A percentile compares a stretch with the other conserved stretches of the same genome.
These are phyloP conservation scores for Pleodorina starrii DNA, from an alignment of 139 green algal genomes.

Conservation along the genomic window DNA sequence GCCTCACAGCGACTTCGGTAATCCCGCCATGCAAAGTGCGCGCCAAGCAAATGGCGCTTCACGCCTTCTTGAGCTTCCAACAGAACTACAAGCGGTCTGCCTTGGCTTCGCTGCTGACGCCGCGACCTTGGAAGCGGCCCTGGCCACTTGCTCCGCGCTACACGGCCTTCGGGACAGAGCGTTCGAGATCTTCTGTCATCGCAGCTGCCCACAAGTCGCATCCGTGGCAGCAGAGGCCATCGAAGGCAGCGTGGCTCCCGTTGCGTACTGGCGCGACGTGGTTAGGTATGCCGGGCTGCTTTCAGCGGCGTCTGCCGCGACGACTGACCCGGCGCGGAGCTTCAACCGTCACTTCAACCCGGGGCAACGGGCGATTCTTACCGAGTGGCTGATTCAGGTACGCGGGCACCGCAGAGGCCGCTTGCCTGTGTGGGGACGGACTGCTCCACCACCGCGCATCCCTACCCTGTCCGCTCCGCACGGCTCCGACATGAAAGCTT, in stretches of 20 bases:
- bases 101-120: background rate
- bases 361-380: background rate
- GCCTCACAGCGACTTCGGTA: too few species aligned
- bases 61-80: background rate
- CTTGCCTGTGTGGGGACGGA: too few species aligned
- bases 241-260: background rate
- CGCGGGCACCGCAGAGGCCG: too few species aligned
- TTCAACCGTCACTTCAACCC: background rate
- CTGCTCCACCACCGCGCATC: too few species aligned
- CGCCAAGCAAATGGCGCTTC: background rate
- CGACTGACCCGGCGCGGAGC: background rate
- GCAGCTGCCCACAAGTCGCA: background rate
- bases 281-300: background rate
- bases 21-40: background rate
- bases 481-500: too few species aligned
- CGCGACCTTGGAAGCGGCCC: background rate
- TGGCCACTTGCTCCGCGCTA: background rate
- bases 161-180: background rate
- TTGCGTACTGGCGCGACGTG: background rate
- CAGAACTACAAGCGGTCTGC: background rate
- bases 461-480: too few species aligned
- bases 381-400: conserved; percentile 17
- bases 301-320: background rate
- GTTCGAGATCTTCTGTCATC: background rate
- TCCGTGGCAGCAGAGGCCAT: background rate